Evolutionary conservation across 768 basidiomycete species (phyloP).

Genomic region (Lepiota brunneoincarnata): DNA sequence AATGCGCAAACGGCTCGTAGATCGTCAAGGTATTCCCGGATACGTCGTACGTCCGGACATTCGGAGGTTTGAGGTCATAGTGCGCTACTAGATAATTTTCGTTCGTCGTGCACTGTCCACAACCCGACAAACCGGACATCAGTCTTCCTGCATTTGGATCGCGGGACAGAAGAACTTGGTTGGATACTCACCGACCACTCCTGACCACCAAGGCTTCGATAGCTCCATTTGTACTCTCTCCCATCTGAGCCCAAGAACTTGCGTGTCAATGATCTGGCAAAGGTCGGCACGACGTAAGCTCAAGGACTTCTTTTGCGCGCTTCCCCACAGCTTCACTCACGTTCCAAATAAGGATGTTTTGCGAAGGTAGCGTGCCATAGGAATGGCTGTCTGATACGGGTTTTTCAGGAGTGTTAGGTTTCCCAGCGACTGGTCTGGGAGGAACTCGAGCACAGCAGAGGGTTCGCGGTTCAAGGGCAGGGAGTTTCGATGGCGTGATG

Average conservation of each 20-base stretch:
- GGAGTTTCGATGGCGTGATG: slow-evolving; percentile 55
- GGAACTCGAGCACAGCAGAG: slow-evolving; percentile 58
- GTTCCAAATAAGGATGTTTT: slow-evolving; percentile 65
- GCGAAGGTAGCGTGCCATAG: slow-evolving; percentile 63
- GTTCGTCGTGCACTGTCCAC: slow-evolving; percentile 48
- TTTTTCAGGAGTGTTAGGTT: slow-evolving; percentile 47
- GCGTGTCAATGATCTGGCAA: slow-evolving; percentile 56
- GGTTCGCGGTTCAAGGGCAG: slow-evolving; percentile 53
- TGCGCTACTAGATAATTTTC: slow-evolving; percentile 56
- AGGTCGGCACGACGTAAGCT: slow-evolving; percentile 5
- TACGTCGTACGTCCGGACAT: slow-evolving; percentile 52
- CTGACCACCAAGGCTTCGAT: slow-evolving; percentile 51
- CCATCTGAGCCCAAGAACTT: slow-evolving; percentile 72
- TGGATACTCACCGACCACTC: slow-evolving; percentile 69
- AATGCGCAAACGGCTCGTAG: slow-evolving; percentile 49
- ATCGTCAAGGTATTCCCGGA: slow-evolving; percentile 65
- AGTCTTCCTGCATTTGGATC: neutral
- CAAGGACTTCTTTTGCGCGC: neutral
- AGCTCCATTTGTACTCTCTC: slow-evolving; percentile 67
- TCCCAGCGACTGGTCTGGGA: slow-evolving; percentile 54
- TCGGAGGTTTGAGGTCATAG: slow-evolving; percentile 57
- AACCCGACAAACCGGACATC: neutral
- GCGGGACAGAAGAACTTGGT: slow-evolving; percentile 4
- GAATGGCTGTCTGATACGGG: slow-evolving; percentile 39
- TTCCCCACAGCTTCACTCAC: slow-evolving; percentile 36